Base-by-base conservation (phyloP, 2,329 filamentous ascomycete genomes). In the Teratosphaeria destructans region DNA sequence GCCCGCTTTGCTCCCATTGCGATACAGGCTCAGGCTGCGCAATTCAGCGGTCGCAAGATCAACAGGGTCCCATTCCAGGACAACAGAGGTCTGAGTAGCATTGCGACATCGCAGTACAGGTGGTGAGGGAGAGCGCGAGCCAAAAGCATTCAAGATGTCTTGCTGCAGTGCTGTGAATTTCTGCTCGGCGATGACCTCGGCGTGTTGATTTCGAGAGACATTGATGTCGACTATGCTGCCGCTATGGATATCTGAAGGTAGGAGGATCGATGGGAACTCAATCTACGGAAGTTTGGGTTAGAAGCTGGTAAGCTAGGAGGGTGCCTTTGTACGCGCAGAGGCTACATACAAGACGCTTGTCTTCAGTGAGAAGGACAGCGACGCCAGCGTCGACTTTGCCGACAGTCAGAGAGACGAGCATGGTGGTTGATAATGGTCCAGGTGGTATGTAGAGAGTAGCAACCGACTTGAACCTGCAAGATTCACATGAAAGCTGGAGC, bases 341-440 rank as follows among this genome's bases (percentile, higher is more conserved):
- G 55, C 12, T 29, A 75, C 86, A 71, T 84, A 96, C 93, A 70
- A 99, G 82, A 73, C 94, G 87, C 77, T 97, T 97, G 76, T 99
- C 94, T 73, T 95, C 89, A 55, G 94, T 99, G 71, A 99, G 80
- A 59, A 99, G 86, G 63, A 99, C 94, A 56, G 94, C 95, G 73
- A 99, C 93, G 77, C 94, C 94, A 70, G 94, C 94, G 77, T 99
- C 94, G 77, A 99, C 94, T 80, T 99, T 99, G 81, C 94, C 94
- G 76, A 99, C 94, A 56, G 93, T 97, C 73, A 99, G 83, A 66
- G 94, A 97, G 77, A 99, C 90, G 72, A 97, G 83, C 94, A 99
- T 97, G 56, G 73, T 82, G 59, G n/a, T 23, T n/a, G 19, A 5
- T 49, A 3, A 5, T 49, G 19, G 5, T n/a, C 43, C 26, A 23